Evolutionary conservation across 352 stramenopile genomes (phyloP).

Genomic region (Phytophthora chlamydospora): DNA sequence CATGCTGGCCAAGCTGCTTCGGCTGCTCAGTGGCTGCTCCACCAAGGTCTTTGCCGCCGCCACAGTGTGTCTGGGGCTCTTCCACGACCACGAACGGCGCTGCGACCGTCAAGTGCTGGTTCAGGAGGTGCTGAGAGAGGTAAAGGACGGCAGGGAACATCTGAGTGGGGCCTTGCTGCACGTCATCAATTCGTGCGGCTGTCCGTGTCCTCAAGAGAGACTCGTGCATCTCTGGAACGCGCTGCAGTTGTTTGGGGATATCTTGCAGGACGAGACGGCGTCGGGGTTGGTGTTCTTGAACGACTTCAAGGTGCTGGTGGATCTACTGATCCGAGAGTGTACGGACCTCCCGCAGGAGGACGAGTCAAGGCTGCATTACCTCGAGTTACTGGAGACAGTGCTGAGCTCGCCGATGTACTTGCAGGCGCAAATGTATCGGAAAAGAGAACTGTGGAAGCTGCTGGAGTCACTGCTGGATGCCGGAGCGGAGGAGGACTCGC

Average conservation of each 20-base stretch:
- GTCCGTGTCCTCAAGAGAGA: conserved; percentile 50
- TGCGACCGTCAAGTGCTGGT: conserved; percentile 47
- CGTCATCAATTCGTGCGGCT: conserved; percentile 85
- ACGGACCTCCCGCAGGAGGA: conserved; percentile 66
- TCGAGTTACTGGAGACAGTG: conserved; percentile 52
- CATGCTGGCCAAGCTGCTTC: conserved; percentile 71
- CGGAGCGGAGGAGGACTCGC: conserved; percentile 47
- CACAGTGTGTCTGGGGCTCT: conserved; percentile 59
- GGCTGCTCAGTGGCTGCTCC: conserved; percentile 56
- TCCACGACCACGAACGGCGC: conserved; percentile 60
- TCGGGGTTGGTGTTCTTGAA: conserved; percentile 69
- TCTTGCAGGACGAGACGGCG: conserved; percentile 51
- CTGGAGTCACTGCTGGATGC: conserved; percentile 56
- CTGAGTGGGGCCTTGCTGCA: conserved; percentile 71
- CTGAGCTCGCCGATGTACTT: conserved; percentile 56
- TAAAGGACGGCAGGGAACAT: conserved; percentile 65
- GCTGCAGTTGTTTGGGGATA: conserved; percentile 65
- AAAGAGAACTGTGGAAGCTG: conserved; percentile 52
- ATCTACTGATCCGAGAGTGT: conserved; percentile 70
- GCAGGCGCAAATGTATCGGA: conserved; percentile 61
- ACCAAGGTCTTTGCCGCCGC: conserved; percentile 72
- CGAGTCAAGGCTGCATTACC: conserved; percentile 43
- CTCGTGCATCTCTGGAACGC: conserved; percentile 54
- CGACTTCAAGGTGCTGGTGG: conserved; percentile 76
- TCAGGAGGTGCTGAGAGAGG: conserved; percentile 48